A percentile compares a stretch with the other conserved stretches of the same genome.
These are phyloP conservation scores for Didymella glomerata DNA, from an alignment of 2,329 filamentous ascomycete genomes.

Conservation along the genomic window DNA sequence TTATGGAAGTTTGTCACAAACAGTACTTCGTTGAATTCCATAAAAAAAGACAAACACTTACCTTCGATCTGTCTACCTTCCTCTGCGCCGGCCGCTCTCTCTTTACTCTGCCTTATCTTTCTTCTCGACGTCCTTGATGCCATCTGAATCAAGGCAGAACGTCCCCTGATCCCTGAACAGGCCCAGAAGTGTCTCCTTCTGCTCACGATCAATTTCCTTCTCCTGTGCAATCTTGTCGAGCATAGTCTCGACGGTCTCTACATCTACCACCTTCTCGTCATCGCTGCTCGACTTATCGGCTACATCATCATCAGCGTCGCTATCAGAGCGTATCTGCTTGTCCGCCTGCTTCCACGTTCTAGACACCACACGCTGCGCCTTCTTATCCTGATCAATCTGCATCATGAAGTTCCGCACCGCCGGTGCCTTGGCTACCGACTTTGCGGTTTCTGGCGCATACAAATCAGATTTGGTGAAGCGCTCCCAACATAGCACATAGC, in stretches of 20 bases:
- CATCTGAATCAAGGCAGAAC: neutral
- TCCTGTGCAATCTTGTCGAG: neutral
- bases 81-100: neutral
- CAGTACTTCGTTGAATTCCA: neutral
- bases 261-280: neutral
- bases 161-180: neutral
- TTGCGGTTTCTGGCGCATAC: neutral
- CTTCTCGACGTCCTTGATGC: neutral
- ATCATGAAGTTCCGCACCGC: conserved; percentile 5
- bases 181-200: neutral
- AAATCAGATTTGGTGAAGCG: conserved; percentile 1
- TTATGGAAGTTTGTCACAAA: neutral
- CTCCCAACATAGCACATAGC: conserved; percentile 6
- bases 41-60: neutral
- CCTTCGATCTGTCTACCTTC: neutral
- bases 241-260: neutral
- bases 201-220: neutral
- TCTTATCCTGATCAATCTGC: conserved; percentile 9
- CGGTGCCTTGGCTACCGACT: conserved; percentile 4
- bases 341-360: neutral
- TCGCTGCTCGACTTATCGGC: neutral
- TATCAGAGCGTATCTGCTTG: neutral
- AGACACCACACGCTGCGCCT: neutral
- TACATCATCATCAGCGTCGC: neutral
- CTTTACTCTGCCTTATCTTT: neutral